Base-by-base conservation (phyloP, 768 basidiomycete species). In the Daedalea quercina region DNA sequence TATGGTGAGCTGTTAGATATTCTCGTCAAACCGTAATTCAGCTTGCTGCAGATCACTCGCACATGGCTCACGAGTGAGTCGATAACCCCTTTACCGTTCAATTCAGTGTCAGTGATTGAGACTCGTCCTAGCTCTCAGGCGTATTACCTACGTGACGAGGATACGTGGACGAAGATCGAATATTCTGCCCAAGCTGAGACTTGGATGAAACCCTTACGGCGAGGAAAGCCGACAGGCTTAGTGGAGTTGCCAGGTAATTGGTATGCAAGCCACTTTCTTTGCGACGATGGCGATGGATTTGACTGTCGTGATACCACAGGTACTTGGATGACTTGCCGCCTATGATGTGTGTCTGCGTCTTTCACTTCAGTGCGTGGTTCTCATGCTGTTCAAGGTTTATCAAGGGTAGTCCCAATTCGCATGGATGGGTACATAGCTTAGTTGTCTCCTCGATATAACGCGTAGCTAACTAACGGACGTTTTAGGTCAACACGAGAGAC, bases 281-380 rank as follows among this genome's bases (percentile, higher is more conserved):
- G 28, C 19, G 41, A 9, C 45, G 42, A 1, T 1, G 1, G 17
- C 17, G 13, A 6, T 15, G n/a, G 23, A 26, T 3, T 13, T 15
- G 45, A 47, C 15, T 22, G 11, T 17, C 7, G 26, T 31, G 11
- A 31, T 31, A 11, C 28, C 28, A 23, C 37, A 79, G 79, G 78
- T 82, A 84, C 65, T 72, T 86, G 17, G 85, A 88, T 51, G 87
- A 88, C 63, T 71, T 89, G 15, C 85, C 85, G 9, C 85, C 85
- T 0, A 82, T 85, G 82, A 82, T 85, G 83, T 81, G 52, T 56
- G 15, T 44, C 15, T 34, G 13, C 23, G 23, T 22, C 37, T 12
- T 33, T 12, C 40, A 17, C 19, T 33, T 49, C 9, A 3, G 19
- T 3, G 28, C 22, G 17, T 37, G 12, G 43, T 3, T 43, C 44